Base-by-base conservation (phyloP, 2,329 filamentous ascomycete species). In the Bertia moriformis region DNA sequence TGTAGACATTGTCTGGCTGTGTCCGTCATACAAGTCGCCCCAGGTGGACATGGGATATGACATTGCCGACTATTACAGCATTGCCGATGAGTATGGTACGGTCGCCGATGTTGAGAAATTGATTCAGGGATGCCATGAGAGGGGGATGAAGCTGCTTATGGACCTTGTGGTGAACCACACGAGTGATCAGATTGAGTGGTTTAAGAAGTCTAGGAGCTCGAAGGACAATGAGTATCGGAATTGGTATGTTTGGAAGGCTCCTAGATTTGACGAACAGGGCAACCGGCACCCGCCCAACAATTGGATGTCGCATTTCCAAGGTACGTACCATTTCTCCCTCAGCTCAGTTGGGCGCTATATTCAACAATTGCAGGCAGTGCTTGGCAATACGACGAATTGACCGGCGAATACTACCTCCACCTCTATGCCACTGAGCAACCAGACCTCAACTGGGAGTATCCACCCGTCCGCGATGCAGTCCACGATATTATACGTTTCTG, bases 121-220 rank as follows among this genome's bases (percentile, higher is more conserved):
- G 19, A 71, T 83, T n/a, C 44, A 61, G 15, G 69, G 69, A 10
- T 69, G 71, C 27, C 76, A 83, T 43, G 46, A 59, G 3, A 60
- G 73, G 2, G 69, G 65, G 0, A 75, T 85, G 61, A 78, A 76
- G 50, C 58, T 86, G 5, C 69, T 86, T 7, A 70, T 85, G 46
- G 80, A 86, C 46, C 59, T 86, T 4, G 81, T 86, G 0, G 71
- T 84, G 14, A 86, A 85, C 41, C 81, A 86, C 49, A 84, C 78
- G 0, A 62, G 58, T 0, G 46, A 58, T 20, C 59, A 74, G 47
- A 71, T 77, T 39, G 52, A 58, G 4, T 78, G 73, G 73, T 78
- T 78, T 52, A 59, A 65, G 38, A 63, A 72, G 37, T 68, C 69
- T 2, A 60, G 67, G 2, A 65, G 62, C 0, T 66, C 63, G 2